Percentiles rank a stretch among this genome's conserved stretches.
Evolutionary conservation across 2,329 filamentous ascomycete species (phyloP).

Genomic region (Diaporthe vaccinii): DNA sequence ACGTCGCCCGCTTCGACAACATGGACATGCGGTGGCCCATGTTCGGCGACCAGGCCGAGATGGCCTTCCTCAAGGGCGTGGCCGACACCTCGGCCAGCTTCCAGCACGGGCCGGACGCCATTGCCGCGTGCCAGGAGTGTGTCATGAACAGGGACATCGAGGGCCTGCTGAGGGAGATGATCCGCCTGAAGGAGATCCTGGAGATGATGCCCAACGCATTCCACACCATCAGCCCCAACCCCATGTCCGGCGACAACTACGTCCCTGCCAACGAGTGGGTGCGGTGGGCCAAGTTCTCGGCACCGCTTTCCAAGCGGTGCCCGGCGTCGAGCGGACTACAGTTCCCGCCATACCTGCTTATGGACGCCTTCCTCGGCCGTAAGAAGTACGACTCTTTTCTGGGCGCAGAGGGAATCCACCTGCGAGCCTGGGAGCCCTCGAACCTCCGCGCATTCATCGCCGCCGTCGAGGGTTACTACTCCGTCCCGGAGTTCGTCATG

Average conservation of each 20-base stretch:
- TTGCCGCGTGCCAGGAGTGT: constrained; percentile 66
- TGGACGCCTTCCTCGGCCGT: constrained; percentile 68
- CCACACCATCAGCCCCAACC: constrained; percentile 67
- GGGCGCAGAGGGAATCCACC: constrained; percentile 64
- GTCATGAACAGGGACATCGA: constrained; percentile 67
- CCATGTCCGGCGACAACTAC: constrained; percentile 64
- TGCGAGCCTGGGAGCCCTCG: constrained; percentile 66
- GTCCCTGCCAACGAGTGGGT: constrained; percentile 63
- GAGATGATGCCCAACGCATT: constrained; percentile 68
- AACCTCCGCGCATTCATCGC: constrained; percentile 69
- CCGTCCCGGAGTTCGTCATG: constrained; percentile 66
- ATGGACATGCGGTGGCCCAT: constrained; percentile 67
- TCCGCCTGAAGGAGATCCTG: constrained; percentile 65
- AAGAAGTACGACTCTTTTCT: constrained; percentile 66
- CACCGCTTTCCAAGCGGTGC: constrained; percentile 63
- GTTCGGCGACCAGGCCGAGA: constrained; percentile 65
- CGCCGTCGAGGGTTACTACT: constrained; percentile 67
- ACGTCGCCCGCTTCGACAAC: constrained; percentile 65
- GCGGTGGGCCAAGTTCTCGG: constrained; percentile 65
- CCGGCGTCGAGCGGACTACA: constrained; percentile 66
- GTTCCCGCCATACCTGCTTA: constrained; percentile 66
- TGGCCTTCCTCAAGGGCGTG: constrained; percentile 65
- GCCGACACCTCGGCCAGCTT: constrained; percentile 59
- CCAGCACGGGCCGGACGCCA: constrained; percentile 64
- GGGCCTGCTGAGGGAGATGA: constrained; percentile 62